These are phyloP conservation scores for Boechera retrofracta DNA, from an alignment of 345 rosid species.

Conservation along the genomic window DNA sequence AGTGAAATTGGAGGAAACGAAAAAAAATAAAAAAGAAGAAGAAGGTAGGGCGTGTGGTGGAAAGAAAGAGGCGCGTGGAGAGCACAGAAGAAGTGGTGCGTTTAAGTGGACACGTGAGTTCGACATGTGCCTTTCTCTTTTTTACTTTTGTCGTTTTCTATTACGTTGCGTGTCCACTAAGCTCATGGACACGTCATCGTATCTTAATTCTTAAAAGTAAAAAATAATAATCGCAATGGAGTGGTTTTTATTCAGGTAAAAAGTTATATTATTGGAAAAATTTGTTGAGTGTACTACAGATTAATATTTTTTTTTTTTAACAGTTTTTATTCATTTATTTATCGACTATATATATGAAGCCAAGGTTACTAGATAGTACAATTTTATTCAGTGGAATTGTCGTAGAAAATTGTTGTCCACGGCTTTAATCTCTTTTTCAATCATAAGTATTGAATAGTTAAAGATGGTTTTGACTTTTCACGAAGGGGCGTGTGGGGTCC, in stretches of 20 bases:
- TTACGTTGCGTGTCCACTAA: slow-evolving; percentile 37
- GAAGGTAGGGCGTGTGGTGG: slow-evolving; percentile 39
- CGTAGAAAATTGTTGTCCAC: neutral
- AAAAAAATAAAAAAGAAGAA: too few species aligned
- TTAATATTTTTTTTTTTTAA: too few species aligned
- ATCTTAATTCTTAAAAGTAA: neutral
- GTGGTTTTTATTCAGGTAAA: too few species aligned
- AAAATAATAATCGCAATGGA: too few species aligned
- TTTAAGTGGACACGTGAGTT: slow-evolving; percentile 45
- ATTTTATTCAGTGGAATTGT: neutral
- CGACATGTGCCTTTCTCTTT: slow-evolving; percentile 48
- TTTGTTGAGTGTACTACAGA: too few species aligned
- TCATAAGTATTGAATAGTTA: too few species aligned
- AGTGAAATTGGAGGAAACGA: neutral
- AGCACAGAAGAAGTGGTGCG: slow-evolving; percentile 46
- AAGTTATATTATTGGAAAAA: too few species aligned
- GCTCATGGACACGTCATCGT: slow-evolving; percentile 40
- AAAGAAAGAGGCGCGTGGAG: slow-evolving; percentile 61
- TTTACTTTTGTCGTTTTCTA: slow-evolving; percentile 23
- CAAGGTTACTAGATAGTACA: too few species aligned
- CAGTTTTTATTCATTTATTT: too few species aligned
- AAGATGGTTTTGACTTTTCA: neutral
- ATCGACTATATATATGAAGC: too few species aligned
- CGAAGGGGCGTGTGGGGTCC: slow-evolving; percentile 5
- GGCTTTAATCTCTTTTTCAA: too few species aligned